These are phyloP conservation scores for Cladobotryum mycophilum DNA, from an alignment of 2,329 filamentous ascomycete genomes.

Conservation along the genomic window DNA sequence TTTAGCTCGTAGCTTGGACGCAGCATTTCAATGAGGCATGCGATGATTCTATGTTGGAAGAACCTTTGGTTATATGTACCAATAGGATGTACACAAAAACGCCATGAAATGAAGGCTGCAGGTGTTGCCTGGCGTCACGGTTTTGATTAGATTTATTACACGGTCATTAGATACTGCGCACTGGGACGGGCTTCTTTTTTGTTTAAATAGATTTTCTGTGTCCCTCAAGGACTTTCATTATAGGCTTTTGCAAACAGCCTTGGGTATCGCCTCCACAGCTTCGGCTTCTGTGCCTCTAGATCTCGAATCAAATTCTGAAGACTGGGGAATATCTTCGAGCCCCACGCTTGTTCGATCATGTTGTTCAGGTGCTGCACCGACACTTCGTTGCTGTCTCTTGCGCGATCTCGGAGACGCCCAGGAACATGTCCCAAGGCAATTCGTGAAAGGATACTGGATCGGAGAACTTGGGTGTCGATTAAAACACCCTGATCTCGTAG, in stretches of 20 bases:
- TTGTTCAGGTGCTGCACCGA: constrained; percentile 23
- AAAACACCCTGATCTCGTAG: constrained; percentile 30
- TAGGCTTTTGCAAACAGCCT: constrained; percentile 23
- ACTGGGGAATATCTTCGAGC: constrained; percentile 23
- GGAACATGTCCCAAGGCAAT: constrained; percentile 25
- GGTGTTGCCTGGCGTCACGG: constrained; percentile 23
- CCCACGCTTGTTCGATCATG: constrained; percentile 31
- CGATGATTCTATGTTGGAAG: constrained; percentile 5
- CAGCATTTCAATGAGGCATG: constrained; percentile 8
- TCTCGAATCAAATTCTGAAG: constrained; percentile 18
- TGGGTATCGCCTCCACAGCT: constrained; percentile 25
- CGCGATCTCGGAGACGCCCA: constrained; percentile 21
- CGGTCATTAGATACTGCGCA: constrained; percentile 11
- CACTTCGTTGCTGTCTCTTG: constrained; percentile 26
- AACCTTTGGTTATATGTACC: constrained; percentile 19
- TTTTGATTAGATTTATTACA: constrained; percentile 15
- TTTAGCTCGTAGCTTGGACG: not conserved
- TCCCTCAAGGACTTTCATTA: constrained; percentile 13
- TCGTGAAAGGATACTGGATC: constrained; percentile 22
- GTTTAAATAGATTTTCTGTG: constrained; percentile 3
- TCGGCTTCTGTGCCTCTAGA: constrained; percentile 23
- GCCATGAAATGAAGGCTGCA: constrained; percentile 17
- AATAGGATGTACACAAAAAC: constrained; percentile 21
- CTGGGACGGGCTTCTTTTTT: not conserved
- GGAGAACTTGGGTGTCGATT: constrained; percentile 27